A percentile compares a stretch with the other conserved stretches of the same genome.
Evolutionary conservation across 129 eudicot genomes (phyloP).

Genomic region (Flaveria brownii): DNA sequence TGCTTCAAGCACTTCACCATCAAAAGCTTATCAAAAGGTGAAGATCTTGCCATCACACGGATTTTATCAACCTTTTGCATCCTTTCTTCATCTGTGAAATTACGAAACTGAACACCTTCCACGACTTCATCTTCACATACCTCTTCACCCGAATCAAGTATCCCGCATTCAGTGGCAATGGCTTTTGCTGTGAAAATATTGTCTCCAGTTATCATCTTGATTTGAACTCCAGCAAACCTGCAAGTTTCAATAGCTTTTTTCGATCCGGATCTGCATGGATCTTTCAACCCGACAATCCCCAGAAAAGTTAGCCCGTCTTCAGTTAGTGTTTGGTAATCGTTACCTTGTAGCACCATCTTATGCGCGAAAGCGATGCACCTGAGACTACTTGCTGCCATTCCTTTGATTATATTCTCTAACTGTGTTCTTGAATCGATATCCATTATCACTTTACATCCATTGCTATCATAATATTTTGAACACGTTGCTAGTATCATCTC

Average conservation of each 20-base stretch:
- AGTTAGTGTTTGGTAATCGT: constrained; percentile 26
- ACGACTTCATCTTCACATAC: constrained; percentile 55
- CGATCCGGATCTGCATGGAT: constrained; percentile 80
- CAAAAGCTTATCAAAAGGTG: constrained; percentile 82
- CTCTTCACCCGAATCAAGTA: constrained; percentile 48
- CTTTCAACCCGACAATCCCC: constrained; percentile 80
- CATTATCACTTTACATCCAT: constrained; percentile 40
- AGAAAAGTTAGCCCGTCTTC: constrained; percentile 60
- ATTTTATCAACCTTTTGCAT: constrained; percentile 52
- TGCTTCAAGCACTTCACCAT: constrained; percentile 82
- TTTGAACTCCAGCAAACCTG: constrained; percentile 65
- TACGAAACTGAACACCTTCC: constrained; percentile 71
- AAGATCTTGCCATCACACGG: constrained; percentile 87
- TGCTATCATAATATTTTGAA: constrained; percentile 43
- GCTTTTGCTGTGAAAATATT: constrained; percentile 92
- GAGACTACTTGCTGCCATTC: constrained; percentile 91
- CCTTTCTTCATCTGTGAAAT: constrained; percentile 62
- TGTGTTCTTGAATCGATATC: constrained; percentile 43
- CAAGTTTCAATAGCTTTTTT: constrained; percentile 69
- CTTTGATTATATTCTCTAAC: constrained; percentile 61
- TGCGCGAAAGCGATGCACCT: constrained; percentile 92
- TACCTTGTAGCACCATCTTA: constrained; percentile 35
- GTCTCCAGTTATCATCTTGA: constrained; percentile 93
- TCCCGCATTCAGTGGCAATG: constrained; percentile 88
- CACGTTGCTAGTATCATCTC: constrained; percentile 83